Conservation (phyloP, 2,329 filamentous ascomycete genomes). For the Parascedosporium putredinis region DNA sequence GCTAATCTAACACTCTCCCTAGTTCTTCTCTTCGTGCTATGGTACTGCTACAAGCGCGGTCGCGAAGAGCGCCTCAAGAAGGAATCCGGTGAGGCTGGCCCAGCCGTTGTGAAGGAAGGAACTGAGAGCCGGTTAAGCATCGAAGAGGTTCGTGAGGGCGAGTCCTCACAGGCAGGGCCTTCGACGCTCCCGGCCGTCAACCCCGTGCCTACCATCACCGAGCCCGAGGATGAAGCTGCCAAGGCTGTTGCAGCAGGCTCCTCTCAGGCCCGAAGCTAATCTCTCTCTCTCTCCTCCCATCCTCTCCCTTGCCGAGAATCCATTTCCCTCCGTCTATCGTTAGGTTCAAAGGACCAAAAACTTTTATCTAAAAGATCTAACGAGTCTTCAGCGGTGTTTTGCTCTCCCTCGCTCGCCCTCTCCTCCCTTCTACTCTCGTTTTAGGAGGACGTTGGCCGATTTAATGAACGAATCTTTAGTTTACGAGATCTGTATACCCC, state of each 20-base stretch:
- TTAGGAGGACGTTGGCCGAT: too few relatives aligned
- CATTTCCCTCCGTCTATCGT: too few relatives aligned
- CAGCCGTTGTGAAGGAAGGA: not conserved
- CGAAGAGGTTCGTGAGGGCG: constrained; percentile 3
- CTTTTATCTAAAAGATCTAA: too few relatives aligned
- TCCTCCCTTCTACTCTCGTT: too few relatives aligned
- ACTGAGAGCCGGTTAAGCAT: constrained; percentile 30
- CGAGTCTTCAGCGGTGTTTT: not conserved
- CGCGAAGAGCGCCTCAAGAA: constrained; percentile 69
- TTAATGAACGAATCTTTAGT: too few relatives aligned
- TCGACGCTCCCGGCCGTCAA: not conserved
- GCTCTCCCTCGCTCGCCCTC: not conserved
- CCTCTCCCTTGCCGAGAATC: too few relatives aligned
- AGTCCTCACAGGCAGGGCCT: not conserved
- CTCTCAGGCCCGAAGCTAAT: not conserved
- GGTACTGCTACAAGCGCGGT: constrained; percentile 97
- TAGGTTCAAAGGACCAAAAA: too few relatives aligned
- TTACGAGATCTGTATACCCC: too few relatives aligned
- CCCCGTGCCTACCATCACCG: constrained; percentile 1
- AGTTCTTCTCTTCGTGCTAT: constrained; percentile 89
- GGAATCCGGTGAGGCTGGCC: constrained; percentile 27
- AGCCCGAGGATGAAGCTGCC: not conserved
- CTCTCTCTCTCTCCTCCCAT: too few relatives aligned
- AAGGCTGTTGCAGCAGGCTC: not conserved
- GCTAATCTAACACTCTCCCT: too few relatives aligned